Evolutionary conservation across 768 basidiomycete genomes (phyloP).

Genomic region (Kwoniella mangroviensis): DNA sequence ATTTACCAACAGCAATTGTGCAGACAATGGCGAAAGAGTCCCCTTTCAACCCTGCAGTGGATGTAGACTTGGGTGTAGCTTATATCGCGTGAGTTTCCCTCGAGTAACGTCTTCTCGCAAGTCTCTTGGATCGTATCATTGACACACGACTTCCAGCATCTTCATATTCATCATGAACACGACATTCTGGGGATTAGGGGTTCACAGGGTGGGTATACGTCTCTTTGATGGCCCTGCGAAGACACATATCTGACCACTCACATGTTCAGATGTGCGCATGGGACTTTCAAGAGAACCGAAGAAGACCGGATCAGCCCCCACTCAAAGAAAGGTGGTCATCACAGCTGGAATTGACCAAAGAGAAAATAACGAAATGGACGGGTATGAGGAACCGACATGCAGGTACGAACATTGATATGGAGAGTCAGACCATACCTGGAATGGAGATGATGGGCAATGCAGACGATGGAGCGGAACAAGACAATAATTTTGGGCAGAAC

Average conservation of each 20-base stretch:
- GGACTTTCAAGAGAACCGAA: conserved; percentile 47
- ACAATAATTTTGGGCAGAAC: not conserved
- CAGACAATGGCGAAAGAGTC: conserved; percentile 60
- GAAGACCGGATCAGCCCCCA: conserved; percentile 28
- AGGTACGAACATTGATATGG: not conserved
- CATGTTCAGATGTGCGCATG: conserved; percentile 51
- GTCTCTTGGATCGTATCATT: not conserved
- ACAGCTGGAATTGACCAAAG: conserved; percentile 11
- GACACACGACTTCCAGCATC: conserved; percentile 37
- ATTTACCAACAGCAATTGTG: conserved; percentile 63
- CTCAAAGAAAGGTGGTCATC: conserved; percentile 34
- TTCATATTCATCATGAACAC: conserved; percentile 62
- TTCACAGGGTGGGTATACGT: conserved; percentile 47
- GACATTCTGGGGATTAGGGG: conserved; percentile 59
- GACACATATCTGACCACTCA: not conserved
- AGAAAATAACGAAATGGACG: conserved; percentile 11
- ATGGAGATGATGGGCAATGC: conserved; percentile 22
- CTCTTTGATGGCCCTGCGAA: not conserved
- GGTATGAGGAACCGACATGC: not conserved
- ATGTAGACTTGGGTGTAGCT: conserved; percentile 59
- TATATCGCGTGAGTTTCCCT: conserved; percentile 40
- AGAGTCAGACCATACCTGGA: conserved; percentile 15
- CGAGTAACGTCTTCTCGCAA: too few species aligned
- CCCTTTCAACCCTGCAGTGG: conserved; percentile 60
- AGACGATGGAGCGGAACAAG: conserved; percentile 29